Evolutionary conservation across 2,329 filamentous ascomycete genomes (phyloP).

Genomic region (Venturia carpophila): DNA sequence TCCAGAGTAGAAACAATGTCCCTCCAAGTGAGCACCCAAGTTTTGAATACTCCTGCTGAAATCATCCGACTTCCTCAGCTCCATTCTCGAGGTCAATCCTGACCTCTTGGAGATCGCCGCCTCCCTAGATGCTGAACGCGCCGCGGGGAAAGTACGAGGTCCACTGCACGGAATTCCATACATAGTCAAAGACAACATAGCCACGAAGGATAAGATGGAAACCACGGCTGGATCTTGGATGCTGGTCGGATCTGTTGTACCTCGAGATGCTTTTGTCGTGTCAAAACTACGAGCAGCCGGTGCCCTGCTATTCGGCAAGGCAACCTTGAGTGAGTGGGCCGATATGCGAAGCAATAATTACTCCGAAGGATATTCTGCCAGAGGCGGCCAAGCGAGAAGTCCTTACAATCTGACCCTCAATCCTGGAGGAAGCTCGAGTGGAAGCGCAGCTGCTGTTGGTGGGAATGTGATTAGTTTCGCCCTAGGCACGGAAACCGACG

Average conservation of each 20-base stretch:
- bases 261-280: conserved; percentile 61
- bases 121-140: conserved; percentile 53
- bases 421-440: conserved; percentile 63
- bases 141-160: conserved; percentile 48
- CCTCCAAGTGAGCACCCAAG: neutral
- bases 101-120: conserved; percentile 57
- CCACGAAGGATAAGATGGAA: conserved; percentile 60
- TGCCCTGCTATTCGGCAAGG: conserved; percentile 63
- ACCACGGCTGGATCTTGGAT: conserved; percentile 66
- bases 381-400: conserved; percentile 56
- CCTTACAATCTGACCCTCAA: conserved; percentile 62
- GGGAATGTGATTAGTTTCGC: conserved; percentile 57
- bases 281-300: conserved; percentile 54
- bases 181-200: conserved; percentile 67
- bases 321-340: conserved; percentile 66
- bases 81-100: conserved; percentile 60
- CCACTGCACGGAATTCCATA: conserved; percentile 70
- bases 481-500: conserved; percentile 68
- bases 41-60: neutral
- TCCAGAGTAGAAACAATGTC: neutral
- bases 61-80: neutral
- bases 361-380: conserved; percentile 58
- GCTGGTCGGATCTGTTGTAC: conserved; percentile 56
- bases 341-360: conserved; percentile 61
- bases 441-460: conserved; percentile 56